Conservation (phyloP, 2,329 filamentous ascomycete genomes). For the Arthrocladium fulminans region DNA sequence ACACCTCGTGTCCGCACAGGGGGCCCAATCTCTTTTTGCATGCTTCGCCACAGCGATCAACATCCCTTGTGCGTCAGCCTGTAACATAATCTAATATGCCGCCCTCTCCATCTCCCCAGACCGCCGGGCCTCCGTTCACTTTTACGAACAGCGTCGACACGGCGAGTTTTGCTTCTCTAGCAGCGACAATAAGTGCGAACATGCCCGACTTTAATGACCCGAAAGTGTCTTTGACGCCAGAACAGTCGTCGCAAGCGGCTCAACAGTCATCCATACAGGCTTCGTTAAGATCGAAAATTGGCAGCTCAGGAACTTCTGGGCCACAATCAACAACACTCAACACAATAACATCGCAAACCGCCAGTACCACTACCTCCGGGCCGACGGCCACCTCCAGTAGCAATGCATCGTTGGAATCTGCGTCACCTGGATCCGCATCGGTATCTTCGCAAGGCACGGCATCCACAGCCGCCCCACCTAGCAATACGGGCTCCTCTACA, state of each 20-base stretch:
- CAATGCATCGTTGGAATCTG: background rate
- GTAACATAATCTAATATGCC: conserved; percentile 8
- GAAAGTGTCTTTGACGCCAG: background rate
- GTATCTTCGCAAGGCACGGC: background rate
- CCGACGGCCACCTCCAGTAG: background rate
- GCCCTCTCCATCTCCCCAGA: background rate
- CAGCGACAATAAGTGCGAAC: background rate
- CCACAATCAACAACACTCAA: background rate
- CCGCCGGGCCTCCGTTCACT: background rate
- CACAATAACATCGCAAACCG: background rate
- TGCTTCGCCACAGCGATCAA: conserved; percentile 7
- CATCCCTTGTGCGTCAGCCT: conserved; percentile 1
- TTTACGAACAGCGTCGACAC: background rate
- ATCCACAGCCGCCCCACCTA: background rate
- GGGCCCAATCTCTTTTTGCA: conserved; percentile 6
- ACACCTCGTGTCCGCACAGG: conserved; percentile 6
- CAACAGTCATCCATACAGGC: background rate
- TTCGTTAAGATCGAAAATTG: background rate
- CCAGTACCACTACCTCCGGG: background rate
- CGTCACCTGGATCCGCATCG: background rate
- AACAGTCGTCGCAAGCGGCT: background rate
- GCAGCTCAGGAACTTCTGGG: background rate
- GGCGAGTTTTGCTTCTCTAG: conserved; percentile 1
- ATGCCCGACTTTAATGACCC: background rate
- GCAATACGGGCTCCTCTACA: background rate